phyloP scores from a whole-genome alignment of 768 basidiomycete species.

The Leccinum boreale region DNA sequence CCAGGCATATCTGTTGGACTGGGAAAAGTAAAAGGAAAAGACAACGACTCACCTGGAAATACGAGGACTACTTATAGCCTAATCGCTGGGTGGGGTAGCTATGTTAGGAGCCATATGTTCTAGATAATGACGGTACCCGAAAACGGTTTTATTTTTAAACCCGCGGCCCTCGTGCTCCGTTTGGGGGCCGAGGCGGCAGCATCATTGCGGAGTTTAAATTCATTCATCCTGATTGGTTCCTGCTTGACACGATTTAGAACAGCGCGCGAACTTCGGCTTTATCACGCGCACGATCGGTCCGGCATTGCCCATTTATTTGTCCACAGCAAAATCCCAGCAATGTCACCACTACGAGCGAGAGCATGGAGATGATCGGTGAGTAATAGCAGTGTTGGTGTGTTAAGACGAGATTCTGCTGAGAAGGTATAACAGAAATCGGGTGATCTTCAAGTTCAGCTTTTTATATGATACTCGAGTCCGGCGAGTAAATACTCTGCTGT shows the following conservation, averaged over 20 bases:
- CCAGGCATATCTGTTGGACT: slow-evolving; percentile 30
- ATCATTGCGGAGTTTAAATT: not conserved
- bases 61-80: slow-evolving; percentile 8
- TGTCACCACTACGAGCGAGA: not conserved
- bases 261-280: not conserved
- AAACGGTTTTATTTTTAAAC: not conserved
- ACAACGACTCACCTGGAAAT: not conserved
- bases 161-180: not conserved
- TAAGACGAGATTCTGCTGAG: not conserved
- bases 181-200: not conserved
- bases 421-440: too few species aligned
- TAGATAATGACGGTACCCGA: not conserved
- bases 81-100: not conserved
- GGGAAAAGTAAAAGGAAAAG: not conserved
- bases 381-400: not conserved
- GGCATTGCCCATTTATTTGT: not conserved
- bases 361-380: too few species aligned
- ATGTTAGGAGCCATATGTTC: not conserved
- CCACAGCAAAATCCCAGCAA: not conserved
- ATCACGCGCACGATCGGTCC: not conserved
- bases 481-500: not conserved
- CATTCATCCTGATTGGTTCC: not conserved
- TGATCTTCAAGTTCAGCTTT: not conserved
- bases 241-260: not conserved
- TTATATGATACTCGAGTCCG: not conserved